phyloP scores from a whole-genome alignment of 2,329 filamentous ascomycete species.

The Stachybotrys chartarum region DNA sequence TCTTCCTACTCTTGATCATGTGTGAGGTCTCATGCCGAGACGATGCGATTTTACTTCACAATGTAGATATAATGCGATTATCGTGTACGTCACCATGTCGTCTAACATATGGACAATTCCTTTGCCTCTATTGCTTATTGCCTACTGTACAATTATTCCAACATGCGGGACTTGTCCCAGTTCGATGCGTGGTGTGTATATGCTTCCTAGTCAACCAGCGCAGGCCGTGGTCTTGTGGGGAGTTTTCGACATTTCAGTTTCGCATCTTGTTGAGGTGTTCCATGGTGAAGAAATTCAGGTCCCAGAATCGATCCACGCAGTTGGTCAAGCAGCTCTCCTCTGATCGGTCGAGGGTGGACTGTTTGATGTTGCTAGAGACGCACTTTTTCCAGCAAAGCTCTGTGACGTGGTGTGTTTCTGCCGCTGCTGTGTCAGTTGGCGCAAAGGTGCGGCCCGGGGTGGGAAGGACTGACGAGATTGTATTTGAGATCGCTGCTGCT shows the following conservation, averaged over 20 bases:
- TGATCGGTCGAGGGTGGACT: conserved; percentile 61
- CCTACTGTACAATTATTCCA: too few species aligned
- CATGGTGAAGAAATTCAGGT: conserved; percentile 78
- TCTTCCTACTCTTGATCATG: too few species aligned
- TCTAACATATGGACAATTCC: too few species aligned
- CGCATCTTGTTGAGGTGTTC: conserved; percentile 68
- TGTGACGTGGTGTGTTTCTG: conserved; percentile 48
- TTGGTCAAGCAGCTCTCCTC: conserved; percentile 85
- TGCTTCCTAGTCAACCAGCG: background rate
- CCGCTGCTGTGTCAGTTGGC: background rate
- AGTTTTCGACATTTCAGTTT: background rate
- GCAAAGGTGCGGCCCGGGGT: background rate
- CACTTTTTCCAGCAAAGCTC: conserved; percentile 96
- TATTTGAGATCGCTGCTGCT: conserved; percentile 73
- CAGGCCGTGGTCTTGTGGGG: background rate
- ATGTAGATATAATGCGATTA: too few species aligned
- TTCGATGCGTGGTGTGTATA: background rate
- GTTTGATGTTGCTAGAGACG: conserved; percentile 66
- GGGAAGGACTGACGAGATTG: conserved; percentile 45
- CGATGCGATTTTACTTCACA: too few species aligned
- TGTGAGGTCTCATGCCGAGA: too few species aligned
- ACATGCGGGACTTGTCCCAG: too few species aligned
- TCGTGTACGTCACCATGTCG: too few species aligned
- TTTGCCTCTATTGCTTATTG: too few species aligned
- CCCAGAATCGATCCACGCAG: conserved; percentile 90